Conservation (phyloP, 768 basidiomycete species). For the Tubosaeta sp. region DNA sequence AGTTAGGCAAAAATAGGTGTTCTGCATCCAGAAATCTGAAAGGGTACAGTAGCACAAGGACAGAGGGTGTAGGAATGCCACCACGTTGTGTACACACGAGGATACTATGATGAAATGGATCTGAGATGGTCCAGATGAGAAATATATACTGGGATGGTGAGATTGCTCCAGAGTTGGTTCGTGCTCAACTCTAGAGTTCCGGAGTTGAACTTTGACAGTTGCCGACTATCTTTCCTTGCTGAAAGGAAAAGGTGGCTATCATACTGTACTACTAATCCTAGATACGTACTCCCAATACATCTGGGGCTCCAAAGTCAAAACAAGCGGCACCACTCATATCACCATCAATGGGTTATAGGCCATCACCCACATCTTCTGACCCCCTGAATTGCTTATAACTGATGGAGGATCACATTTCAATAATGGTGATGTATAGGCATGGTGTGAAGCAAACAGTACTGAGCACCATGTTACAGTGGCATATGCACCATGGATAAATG, state of each 20-base stretch:
- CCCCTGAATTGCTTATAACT: not conserved
- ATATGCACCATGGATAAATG: not conserved
- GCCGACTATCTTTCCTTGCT: not conserved
- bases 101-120: too few species aligned
- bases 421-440: not conserved
- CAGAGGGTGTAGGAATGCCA: too few species aligned
- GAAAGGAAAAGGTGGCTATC: not conserved
- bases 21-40: too few species aligned
- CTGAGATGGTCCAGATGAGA: too few species aligned
- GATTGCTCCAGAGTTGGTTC: too few species aligned
- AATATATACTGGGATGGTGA: too few species aligned
- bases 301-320: not conserved
- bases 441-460: not conserved
- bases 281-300: not conserved
- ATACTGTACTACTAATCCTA: not conserved
- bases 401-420: not conserved
- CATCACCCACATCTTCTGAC: not conserved
- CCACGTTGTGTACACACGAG: too few species aligned
- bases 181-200: too few species aligned
- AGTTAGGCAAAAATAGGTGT: too few species aligned
- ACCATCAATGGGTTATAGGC: not conserved
- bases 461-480: not conserved
- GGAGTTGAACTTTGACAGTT: too few species aligned
- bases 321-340: not conserved
- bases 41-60: too few species aligned